phyloP scores from a whole-genome alignment of 2,329 filamentous ascomycete genomes.

The Trichoderma asperellum region DNA sequence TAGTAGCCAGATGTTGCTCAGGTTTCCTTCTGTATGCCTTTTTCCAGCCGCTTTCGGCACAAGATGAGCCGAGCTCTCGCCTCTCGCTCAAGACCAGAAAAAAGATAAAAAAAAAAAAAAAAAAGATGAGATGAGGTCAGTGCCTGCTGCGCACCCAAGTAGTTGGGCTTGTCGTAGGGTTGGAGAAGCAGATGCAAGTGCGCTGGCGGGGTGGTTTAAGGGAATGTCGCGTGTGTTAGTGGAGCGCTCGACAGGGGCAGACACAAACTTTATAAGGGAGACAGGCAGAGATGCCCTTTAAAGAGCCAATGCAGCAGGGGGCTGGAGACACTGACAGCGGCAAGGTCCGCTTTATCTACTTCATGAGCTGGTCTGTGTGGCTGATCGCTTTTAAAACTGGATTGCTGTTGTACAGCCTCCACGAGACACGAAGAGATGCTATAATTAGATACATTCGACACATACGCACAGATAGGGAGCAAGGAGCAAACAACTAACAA shows the following conservation, averaged over 20 bases:
- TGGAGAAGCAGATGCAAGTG: neutral
- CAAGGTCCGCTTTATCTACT: slow-evolving; percentile 23
- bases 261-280: neutral
- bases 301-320: slow-evolving; percentile 1
- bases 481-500: neutral
- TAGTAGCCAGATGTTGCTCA: slow-evolving; percentile 3
- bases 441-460: slow-evolving; percentile 4
- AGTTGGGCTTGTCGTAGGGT: neutral
- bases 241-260: slow-evolving; percentile 16
- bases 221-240: slow-evolving; percentile 26
- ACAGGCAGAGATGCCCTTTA: slow-evolving; percentile 4
- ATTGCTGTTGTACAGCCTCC: neutral
- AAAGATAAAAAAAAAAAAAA: neutral
- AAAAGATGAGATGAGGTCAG: neutral
- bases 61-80: neutral
- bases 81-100: neutral
- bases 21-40: neutral
- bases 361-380: slow-evolving; percentile 14
- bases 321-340: slow-evolving; percentile 15
- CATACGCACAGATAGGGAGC: neutral
- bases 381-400: neutral
- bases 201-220: slow-evolving; percentile 17
- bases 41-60: neutral
- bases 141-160: slow-evolving; percentile 3
- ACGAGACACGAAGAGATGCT: neutral